These are phyloP conservation scores for Kondoa subrosea DNA, from an alignment of 768 basidiomycete genomes.

Conservation along the genomic window DNA sequence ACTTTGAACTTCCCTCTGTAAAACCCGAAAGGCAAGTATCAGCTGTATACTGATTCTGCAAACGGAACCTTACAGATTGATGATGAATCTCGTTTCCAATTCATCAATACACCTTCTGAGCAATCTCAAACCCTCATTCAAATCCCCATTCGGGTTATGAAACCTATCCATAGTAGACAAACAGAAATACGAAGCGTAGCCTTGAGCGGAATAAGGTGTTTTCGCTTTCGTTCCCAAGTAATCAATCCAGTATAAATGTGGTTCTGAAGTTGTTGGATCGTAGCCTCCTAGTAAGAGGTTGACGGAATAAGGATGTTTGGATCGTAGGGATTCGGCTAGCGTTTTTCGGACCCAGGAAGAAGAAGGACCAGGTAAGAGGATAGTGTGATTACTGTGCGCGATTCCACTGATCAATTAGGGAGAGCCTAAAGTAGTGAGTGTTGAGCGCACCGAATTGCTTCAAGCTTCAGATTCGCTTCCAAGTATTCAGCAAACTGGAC, in stretches of 20 bases:
- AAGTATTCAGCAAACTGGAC: constrained; percentile 91
- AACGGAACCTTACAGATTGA: constrained; percentile 39
- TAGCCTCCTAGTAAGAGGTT: constrained; percentile 86
- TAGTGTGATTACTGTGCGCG: constrained; percentile 48
- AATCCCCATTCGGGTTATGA: constrained; percentile 67
- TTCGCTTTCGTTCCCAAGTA: constrained; percentile 76
- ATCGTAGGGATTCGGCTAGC: constrained; percentile 74
- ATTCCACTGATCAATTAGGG: neutral
- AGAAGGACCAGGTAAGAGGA: constrained; percentile 74
- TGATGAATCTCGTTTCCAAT: constrained; percentile 63
- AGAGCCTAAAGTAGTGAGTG: too few relatives aligned
- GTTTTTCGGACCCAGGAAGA: constrained; percentile 88
- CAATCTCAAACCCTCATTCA: constrained; percentile 71
- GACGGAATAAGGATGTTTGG: constrained; percentile 71
- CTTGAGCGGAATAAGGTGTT: constrained; percentile 87
- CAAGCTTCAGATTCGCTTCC: constrained; percentile 85
- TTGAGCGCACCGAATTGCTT: constrained; percentile 61
- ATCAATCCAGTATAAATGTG: constrained; percentile 87
- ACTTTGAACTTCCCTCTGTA: neutral
- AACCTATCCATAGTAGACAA: constrained; percentile 84
- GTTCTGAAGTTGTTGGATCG: constrained; percentile 50
- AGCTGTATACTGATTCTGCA: neutral
- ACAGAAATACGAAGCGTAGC: constrained; percentile 84
- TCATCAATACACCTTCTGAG: constrained; percentile 76
- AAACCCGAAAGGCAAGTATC: constrained; percentile 21